A percentile compares a stretch with the other conserved stretches of the same genome.
Conservation (phyloP, 495 filamentous ascomycete species). For the Aspergillus conjunctus region DNA sequence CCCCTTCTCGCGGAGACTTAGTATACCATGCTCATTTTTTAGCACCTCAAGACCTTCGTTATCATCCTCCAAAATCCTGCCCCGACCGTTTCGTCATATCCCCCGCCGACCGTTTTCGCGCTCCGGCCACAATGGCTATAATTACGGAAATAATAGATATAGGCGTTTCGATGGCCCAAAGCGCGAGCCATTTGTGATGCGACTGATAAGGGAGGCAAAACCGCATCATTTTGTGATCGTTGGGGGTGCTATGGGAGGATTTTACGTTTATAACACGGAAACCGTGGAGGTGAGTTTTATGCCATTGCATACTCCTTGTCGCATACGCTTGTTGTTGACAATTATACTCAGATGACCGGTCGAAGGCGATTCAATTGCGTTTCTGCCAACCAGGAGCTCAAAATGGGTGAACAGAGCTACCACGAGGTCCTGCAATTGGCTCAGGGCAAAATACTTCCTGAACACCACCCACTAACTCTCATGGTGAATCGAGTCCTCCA, state of each 20-base stretch:
- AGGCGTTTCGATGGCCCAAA: slow-evolving; percentile 33
- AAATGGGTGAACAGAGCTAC: slow-evolving; percentile 56
- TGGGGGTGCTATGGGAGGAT: slow-evolving; percentile 37
- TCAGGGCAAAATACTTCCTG: slow-evolving; percentile 50
- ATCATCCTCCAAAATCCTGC: slow-evolving; percentile 2
- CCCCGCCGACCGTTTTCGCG: slow-evolving; percentile 25
- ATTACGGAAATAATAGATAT: slow-evolving; percentile 30
- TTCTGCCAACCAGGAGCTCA: slow-evolving; percentile 54
- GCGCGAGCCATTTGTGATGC: slow-evolving; percentile 22
- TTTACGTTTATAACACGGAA: slow-evolving; percentile 77
- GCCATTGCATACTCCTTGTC: neutral
- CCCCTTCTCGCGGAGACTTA: slow-evolving; percentile 7
- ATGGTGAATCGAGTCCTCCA: slow-evolving; percentile 70
- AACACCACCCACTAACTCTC: slow-evolving; percentile 50
- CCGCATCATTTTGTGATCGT: slow-evolving; percentile 40
- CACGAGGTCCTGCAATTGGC: slow-evolving; percentile 52
- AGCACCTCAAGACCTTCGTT: neutral
- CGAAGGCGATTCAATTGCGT: slow-evolving; percentile 83
- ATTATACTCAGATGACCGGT: slow-evolving; percentile 56
- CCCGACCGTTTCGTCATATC: slow-evolving; percentile 5
- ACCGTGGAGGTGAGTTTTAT: slow-evolving; percentile 60
- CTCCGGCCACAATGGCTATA: slow-evolving; percentile 16
- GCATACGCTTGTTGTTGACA: slow-evolving; percentile 6
- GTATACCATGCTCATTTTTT: neutral
- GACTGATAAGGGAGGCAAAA: slow-evolving; percentile 27